Evolutionary conservation across 148 eudicot genomes (phyloP).

Genomic region (Arctostaphylos glauca): DNA sequence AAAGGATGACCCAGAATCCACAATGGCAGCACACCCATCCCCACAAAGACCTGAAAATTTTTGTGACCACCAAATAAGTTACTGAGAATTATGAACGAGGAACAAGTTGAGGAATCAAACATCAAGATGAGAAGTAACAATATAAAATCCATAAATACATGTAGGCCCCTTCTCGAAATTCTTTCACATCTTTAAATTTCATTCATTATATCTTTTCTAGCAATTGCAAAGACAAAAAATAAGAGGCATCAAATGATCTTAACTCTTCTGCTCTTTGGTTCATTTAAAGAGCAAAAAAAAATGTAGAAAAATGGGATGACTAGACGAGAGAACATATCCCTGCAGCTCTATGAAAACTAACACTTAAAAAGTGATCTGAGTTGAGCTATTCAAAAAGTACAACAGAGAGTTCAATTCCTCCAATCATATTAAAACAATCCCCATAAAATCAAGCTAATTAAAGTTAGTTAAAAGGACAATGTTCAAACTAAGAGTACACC

Average conservation of each 20-base stretch:
- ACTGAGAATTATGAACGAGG: background rate
- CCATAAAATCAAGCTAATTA: background rate
- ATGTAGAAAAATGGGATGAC: background rate
- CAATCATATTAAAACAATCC: background rate
- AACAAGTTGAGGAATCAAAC: background rate
- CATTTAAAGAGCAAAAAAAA: too few species aligned
- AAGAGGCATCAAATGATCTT: background rate
- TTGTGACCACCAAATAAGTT: background rate
- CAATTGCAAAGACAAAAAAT: background rate
- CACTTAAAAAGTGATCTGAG: background rate
- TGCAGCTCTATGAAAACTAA: background rate
- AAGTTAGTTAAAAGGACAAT: background rate
- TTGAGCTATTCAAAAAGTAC: background rate
- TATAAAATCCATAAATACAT: background rate
- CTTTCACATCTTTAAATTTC: background rate
- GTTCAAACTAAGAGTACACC: background rate
- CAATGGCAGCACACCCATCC: constrained; percentile 4
- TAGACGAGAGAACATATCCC: background rate
- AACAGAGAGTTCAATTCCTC: background rate
- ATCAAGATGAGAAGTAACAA: background rate
- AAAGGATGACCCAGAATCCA: constrained; percentile 11
- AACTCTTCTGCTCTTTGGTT: background rate
- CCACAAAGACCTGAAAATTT: background rate
- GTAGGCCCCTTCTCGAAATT: background rate
- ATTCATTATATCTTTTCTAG: background rate